These are phyloP conservation scores for Glycine latifolia DNA, from an alignment of 306 rosid genomes.

Conservation along the genomic window DNA sequence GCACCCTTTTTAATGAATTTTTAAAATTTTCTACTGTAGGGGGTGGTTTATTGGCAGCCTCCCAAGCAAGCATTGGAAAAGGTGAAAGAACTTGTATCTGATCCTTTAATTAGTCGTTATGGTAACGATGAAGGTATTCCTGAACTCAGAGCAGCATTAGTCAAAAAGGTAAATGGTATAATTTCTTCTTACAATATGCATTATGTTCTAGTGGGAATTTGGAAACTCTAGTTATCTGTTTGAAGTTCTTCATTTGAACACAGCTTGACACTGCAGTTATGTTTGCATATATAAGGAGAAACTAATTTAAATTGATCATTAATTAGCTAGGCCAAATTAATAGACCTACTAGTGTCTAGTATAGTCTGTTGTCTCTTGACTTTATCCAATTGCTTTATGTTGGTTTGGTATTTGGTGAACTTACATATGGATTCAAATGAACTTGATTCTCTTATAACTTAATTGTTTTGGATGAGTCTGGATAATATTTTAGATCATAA, in stretches of 20 bases:
- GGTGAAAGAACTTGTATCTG: constrained; percentile 82
- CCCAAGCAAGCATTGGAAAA: constrained; percentile 82
- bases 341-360: constrained; percentile 19
- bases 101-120: constrained; percentile 86
- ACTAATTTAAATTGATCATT: neutral
- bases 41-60: constrained; percentile 97
- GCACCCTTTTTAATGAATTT: constrained; percentile 8
- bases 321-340: neutral
- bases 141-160: constrained; percentile 82
- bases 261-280: neutral
- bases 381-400: constrained; percentile 1
- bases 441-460: constrained; percentile 8
- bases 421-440: neutral
- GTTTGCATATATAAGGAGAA: neutral
- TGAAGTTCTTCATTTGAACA: constrained; percentile 16
- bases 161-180: constrained; percentile 61
- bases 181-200: constrained; percentile 23
- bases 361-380: neutral
- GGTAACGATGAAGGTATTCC: constrained; percentile 95
- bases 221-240: constrained; percentile 13
- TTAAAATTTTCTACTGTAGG: constrained; percentile 59
- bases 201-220: neutral
- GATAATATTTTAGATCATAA: neutral
- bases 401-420: neutral
- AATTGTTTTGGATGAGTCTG: neutral